Conservation (phyloP, 345 rosid species). For the Brassica rapa region DNA sequence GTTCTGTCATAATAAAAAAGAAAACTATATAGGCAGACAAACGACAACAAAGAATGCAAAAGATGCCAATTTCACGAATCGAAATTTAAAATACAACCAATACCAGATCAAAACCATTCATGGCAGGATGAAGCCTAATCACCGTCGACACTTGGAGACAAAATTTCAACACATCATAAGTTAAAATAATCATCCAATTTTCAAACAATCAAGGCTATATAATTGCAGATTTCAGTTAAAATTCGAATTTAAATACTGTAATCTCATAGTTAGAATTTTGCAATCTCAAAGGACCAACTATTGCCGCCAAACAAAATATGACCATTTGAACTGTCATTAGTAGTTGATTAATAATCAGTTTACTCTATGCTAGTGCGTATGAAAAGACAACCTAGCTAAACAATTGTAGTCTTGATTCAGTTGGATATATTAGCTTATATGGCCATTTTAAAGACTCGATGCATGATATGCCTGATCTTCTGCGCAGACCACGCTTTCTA, state of each 20-base stretch:
- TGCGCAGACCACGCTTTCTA: background rate
- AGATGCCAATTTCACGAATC: background rate
- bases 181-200: background rate
- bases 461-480: background rate
- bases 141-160: constrained; percentile 24
- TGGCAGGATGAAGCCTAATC: constrained; percentile 17
- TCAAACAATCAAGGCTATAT: no score
- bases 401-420: constrained; percentile 14
- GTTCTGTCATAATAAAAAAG: constrained; percentile 12
- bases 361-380: background rate
- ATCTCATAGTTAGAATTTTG: background rate
- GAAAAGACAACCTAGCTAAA: constrained; percentile 28
- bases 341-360: background rate
- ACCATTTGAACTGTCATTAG: background rate
- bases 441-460: constrained; percentile 3
- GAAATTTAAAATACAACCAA: background rate
- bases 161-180: constrained; percentile 4
- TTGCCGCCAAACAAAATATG: background rate
- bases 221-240: constrained; percentile 1
- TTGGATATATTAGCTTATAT: constrained; percentile 8
- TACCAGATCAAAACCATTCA: background rate
- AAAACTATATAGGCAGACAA: constrained; percentile 6
- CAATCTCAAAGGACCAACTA: background rate
- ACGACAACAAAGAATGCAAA: background rate
- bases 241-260: background rate